Evolutionary conservation across 1,139 yeast species (phyloP), one percentile per base, ranked within the genome.

Genomic region (Pichia sp.): DNA sequence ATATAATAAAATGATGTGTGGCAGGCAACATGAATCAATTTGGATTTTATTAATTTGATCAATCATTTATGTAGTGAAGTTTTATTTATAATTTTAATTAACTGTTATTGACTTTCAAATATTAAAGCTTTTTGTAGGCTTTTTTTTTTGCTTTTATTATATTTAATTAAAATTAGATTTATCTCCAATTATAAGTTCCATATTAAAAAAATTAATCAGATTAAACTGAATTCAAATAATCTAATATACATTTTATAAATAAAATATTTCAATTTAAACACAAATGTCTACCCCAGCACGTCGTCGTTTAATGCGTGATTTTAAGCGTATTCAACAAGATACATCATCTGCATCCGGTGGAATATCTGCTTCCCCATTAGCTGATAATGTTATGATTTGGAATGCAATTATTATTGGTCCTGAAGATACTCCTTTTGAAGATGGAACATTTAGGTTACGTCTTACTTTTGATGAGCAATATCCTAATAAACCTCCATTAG

Each of bases 401-500:
- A 92, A 94, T 64, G 99, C 97, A 0, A 96, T 92, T 50, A 92
- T 92, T 50, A 90, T 92, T 50, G 99, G 99, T 0, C 99, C 99
- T 1, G 82, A 92, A 30, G 97, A 90, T 52, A 92, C 99, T 1
- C 97, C 98, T 4, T 92, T 87, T 61, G 98, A 92, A 65, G 99
- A 92, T 60, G 99, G 99, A 20, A 92, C 98, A 0, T 94, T 92
- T 68, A 76, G 95, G 47, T 73, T 92, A 49, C 74, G 82, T 46
- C 68, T 94, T 54, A 94, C 87, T 58, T 92, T 92, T 64, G 97
- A 90, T 62, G 99, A 92, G 67, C 97, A 89, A 61, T 92, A 92
- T 60, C 99, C 99, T 6, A 90, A 90, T 59, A 92, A 92, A 61
- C 97, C 98, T 16, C 98, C 99, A 4, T 71, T 76, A 43, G 98